phyloP scores from a whole-genome alignment of 1,139 yeast genomes.

The Taphrina flavorubra region DNA sequence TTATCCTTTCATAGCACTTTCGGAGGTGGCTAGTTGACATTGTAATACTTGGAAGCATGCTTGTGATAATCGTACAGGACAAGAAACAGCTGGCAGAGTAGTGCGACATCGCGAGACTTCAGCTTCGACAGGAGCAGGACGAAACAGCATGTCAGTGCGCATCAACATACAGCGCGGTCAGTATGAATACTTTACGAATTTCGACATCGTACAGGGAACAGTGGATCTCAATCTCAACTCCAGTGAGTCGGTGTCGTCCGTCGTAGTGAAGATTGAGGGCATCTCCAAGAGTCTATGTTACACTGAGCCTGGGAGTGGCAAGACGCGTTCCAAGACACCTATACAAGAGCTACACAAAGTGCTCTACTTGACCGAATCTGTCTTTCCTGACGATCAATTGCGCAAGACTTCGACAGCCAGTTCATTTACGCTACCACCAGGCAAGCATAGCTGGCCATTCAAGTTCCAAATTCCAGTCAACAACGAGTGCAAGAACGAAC shows the following conservation, averaged over 20 bases:
- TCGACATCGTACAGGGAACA: slow-evolving; percentile 60
- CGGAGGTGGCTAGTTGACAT: too few species aligned
- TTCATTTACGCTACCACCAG: slow-evolving; percentile 68
- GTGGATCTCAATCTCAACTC: slow-evolving; percentile 57
- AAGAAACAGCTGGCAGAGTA: too few species aligned
- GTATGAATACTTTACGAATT: slow-evolving; percentile 53
- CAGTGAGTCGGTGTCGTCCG: slow-evolving; percentile 59
- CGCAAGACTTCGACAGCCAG: slow-evolving; percentile 19
- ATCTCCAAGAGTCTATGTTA: slow-evolving; percentile 51
- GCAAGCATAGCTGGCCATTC: slow-evolving; percentile 65
- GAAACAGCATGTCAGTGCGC: slow-evolving; percentile 23
- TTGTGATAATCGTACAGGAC: too few species aligned
- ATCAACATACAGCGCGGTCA: slow-evolving; percentile 9
- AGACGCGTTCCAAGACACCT: slow-evolving; percentile 45
- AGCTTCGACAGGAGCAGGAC: background rate
- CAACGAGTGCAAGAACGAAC: slow-evolving; percentile 57
- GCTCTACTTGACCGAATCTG: slow-evolving; percentile 58
- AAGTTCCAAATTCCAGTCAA: slow-evolving; percentile 61
- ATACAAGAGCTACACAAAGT: slow-evolving; percentile 61
- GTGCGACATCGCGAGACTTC: too few species aligned
- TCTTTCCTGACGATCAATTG: slow-evolving; percentile 29
- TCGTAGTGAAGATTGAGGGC: slow-evolving; percentile 69
- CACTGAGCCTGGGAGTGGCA: slow-evolving; percentile 51
- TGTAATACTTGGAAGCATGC: too few species aligned
- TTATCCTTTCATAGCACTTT: too few species aligned